Conservation (phyloP, 1,139 yeast species). For the Candida sojae region DNA sequence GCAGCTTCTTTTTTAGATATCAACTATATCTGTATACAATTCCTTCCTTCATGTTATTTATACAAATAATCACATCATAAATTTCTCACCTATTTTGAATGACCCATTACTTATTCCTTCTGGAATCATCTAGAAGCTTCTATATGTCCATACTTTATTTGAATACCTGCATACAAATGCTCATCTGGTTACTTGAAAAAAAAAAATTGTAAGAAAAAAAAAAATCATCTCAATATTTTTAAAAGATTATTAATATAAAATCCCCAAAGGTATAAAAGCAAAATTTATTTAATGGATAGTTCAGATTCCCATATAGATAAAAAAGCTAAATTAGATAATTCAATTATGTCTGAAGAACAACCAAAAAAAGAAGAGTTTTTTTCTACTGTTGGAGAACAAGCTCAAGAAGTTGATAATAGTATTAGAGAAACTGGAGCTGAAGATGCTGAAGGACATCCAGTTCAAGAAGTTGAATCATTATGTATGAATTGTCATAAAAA, state of each 20-base stretch:
- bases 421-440: constrained; percentile 57
- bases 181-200: constrained; percentile 5
- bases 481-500: constrained; percentile 94
- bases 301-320: constrained; percentile 17
- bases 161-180: background rate
- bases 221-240: background rate
- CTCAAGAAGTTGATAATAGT: constrained; percentile 35
- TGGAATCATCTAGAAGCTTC: constrained; percentile 1
- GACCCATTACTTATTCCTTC: background rate
- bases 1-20: no score
- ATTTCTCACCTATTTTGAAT: no score
- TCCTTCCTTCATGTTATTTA: no score
- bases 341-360: constrained; percentile 9
- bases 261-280: background rate
- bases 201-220: background rate
- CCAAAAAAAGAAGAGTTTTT: constrained; percentile 44
- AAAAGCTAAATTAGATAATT: constrained; percentile 13
- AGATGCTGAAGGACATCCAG: constrained; percentile 94
- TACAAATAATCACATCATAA: background rate
- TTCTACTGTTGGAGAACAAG: constrained; percentile 61
- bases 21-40: no score
- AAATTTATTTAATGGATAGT: background rate
- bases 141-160: background rate
- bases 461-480: constrained; percentile 89
- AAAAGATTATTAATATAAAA: background rate